Evolutionary conservation across 2,329 filamentous ascomycete species (phyloP).

Genomic region (Botrytis aclada): DNA sequence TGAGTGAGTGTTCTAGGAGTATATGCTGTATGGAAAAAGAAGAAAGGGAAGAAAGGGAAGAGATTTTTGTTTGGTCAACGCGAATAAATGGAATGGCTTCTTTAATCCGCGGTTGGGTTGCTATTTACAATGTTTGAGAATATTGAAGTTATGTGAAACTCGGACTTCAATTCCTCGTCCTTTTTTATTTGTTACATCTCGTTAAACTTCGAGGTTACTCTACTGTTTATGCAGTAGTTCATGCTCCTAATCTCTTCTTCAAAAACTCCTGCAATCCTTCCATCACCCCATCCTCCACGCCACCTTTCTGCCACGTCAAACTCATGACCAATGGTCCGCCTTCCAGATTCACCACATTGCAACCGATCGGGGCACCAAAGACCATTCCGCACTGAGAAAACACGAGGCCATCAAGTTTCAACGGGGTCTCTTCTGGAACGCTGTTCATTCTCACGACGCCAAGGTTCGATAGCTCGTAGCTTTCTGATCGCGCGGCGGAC

Average conservation of each 20-base stretch:
- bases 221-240: not conserved
- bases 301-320: conserved; percentile 29
- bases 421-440: not conserved
- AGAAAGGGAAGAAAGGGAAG: not conserved
- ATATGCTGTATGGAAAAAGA: not conserved
- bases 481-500: not conserved
- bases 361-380: conserved; percentile 23
- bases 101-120: not conserved
- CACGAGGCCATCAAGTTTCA: conserved; percentile 24
- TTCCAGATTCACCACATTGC: conserved; percentile 22
- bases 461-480: conserved; percentile 32
- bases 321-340: conserved; percentile 25
- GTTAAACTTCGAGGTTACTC: too few species aligned
- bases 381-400: conserved; percentile 30
- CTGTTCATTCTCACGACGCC: conserved; percentile 23
- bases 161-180: not conserved
- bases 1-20: too few species aligned
- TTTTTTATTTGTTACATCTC: not conserved
- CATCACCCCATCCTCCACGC: conserved; percentile 24
- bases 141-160: not conserved
- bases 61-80: too few species aligned
- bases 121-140: too few species aligned
- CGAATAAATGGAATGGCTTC: fast-evolving
- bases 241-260: not conserved
- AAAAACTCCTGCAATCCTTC: conserved; percentile 12